phyloP scores from a whole-genome alignment of 768 basidiomycete genomes.

The Tulasnella sp. region DNA sequence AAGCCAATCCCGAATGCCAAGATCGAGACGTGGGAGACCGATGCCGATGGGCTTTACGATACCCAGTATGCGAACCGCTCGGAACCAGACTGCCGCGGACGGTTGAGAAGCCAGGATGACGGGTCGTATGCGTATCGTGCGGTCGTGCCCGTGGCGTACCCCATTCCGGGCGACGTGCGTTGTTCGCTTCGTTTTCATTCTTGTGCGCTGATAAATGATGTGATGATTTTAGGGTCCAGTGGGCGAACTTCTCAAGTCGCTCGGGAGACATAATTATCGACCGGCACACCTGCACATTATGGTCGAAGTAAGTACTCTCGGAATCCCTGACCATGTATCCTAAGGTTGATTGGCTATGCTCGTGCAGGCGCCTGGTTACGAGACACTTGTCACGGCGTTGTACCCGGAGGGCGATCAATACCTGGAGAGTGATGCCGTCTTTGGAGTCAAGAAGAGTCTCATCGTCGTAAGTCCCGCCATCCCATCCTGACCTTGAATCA shows the following conservation, averaged over 20 bases:
- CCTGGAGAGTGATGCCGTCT: conserved; percentile 59
- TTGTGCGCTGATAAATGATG: conserved; percentile 15
- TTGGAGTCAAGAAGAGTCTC: conserved; percentile 69
- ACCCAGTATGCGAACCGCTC: conserved; percentile 43
- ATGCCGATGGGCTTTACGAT: conserved; percentile 34
- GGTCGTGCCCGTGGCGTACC: conserved; percentile 55
- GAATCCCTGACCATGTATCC: background rate
- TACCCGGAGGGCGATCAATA: conserved; percentile 62
- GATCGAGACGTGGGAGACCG: conserved; percentile 81
- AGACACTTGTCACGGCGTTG: conserved; percentile 58
- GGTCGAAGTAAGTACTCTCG: conserved; percentile 31
- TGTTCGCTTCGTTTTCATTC: conserved; percentile 1
- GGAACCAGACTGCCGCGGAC: conserved; percentile 61
- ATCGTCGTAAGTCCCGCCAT: conserved; percentile 44
- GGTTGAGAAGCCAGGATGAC: conserved; percentile 43
- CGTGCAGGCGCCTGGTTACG: conserved; percentile 47
- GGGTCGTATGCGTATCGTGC: conserved; percentile 62
- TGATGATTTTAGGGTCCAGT: conserved; percentile 47
- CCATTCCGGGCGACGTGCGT: conserved; percentile 59
- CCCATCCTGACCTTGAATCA: background rate
- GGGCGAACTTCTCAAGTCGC: conserved; percentile 40
- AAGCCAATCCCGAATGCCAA: conserved; percentile 49
- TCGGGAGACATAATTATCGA: conserved; percentile 60
- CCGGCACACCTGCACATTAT: conserved; percentile 72
- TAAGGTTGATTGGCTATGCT: background rate